A percentile compares a stretch with the other conserved stretches of the same genome.
phyloP scores from a whole-genome alignment of 1,284 basidiomycete species.

The Cerrena zonata region DNA sequence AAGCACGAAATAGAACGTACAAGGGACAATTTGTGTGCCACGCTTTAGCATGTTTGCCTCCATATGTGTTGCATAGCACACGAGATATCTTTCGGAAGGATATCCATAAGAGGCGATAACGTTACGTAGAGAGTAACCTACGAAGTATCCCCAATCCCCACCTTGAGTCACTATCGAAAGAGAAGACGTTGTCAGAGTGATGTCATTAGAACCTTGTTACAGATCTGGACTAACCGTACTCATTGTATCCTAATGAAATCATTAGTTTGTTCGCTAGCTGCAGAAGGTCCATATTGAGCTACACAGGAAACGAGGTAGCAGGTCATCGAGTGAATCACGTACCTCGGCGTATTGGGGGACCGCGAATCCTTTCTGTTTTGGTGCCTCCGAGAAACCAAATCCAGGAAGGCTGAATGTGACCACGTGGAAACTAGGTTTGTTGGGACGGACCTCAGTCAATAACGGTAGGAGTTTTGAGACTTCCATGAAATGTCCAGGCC shows the following conservation, averaged over 20 bases:
- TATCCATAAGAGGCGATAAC: too few relatives aligned
- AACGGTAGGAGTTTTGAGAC: conserved; percentile 49
- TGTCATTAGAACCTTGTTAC: too few relatives aligned
- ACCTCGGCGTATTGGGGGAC: conserved; percentile 14
- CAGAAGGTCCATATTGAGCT: not conserved
- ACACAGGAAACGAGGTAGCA: not conserved
- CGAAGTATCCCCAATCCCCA: conserved; percentile 43
- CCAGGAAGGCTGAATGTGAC: conserved; percentile 49
- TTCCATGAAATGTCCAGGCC: conserved; percentile 59
- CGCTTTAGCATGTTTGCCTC: conserved; percentile 7
- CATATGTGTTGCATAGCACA: not conserved
- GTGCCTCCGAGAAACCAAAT: conserved; percentile 48
- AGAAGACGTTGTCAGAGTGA: not conserved
- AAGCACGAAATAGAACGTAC: not conserved
- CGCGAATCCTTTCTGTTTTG: conserved; percentile 32
- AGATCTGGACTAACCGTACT: conserved; percentile 35
- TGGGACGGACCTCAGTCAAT: conserved; percentile 33
- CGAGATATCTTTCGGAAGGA: conserved; percentile 2
- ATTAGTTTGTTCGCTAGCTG: conserved; percentile 38
- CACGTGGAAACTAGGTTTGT: conserved; percentile 54
- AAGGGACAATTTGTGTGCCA: conserved; percentile 8
- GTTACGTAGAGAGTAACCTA: conserved; percentile 11
- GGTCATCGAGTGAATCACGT: too few relatives aligned
- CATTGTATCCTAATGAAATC: conserved; percentile 40
- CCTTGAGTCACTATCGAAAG: conserved; percentile 36